phyloP scores from a whole-genome alignment of 2,329 filamentous ascomycete species.

The Fusarium sp. region DNA sequence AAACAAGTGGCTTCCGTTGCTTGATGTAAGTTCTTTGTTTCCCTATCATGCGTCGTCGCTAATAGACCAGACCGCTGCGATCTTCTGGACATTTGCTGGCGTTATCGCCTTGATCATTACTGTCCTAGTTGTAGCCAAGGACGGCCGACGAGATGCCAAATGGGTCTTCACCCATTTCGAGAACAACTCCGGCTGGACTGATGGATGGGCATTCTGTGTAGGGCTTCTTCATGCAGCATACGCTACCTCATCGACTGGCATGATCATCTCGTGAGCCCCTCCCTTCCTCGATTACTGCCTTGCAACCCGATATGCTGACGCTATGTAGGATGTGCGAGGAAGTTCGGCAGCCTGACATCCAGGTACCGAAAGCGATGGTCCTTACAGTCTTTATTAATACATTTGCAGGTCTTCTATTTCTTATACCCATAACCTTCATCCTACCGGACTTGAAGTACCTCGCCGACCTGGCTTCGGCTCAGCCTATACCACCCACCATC shows the following conservation, averaged over 20 bases:
- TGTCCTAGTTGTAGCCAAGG: slow-evolving; percentile 76
- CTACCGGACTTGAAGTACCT: slow-evolving; percentile 74
- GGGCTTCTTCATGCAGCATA: slow-evolving; percentile 82
- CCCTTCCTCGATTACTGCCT: too few species aligned
- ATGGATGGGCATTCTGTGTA: slow-evolving; percentile 82
- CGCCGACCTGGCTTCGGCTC: slow-evolving; percentile 62
- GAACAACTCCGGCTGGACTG: slow-evolving; percentile 77
- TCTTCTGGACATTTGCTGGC: slow-evolving; percentile 82
- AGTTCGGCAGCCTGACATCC: slow-evolving; percentile 74
- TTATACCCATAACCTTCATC: slow-evolving; percentile 79
- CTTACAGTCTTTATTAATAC: slow-evolving; percentile 77
- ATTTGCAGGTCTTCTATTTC: slow-evolving; percentile 76
- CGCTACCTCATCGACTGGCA: slow-evolving; percentile 82
- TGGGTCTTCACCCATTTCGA: slow-evolving; percentile 81
- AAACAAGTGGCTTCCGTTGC: slow-evolving; percentile 76
- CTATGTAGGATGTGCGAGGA: slow-evolving; percentile 79
- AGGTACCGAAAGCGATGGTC: slow-evolving; percentile 83
- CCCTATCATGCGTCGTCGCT: not conserved
- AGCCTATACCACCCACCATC: slow-evolving; percentile 77
- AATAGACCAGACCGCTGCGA: slow-evolving; percentile 74
- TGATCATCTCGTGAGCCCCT: slow-evolving; percentile 79
- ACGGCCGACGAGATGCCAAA: slow-evolving; percentile 73
- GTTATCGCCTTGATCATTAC: slow-evolving; percentile 76
- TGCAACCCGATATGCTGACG: slow-evolving; percentile 19
- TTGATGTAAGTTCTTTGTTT: slow-evolving; percentile 72